Base-by-base conservation (phyloP, 2,329 filamentous ascomycete genomes). In the Dichotomopilus funicola region DNA sequence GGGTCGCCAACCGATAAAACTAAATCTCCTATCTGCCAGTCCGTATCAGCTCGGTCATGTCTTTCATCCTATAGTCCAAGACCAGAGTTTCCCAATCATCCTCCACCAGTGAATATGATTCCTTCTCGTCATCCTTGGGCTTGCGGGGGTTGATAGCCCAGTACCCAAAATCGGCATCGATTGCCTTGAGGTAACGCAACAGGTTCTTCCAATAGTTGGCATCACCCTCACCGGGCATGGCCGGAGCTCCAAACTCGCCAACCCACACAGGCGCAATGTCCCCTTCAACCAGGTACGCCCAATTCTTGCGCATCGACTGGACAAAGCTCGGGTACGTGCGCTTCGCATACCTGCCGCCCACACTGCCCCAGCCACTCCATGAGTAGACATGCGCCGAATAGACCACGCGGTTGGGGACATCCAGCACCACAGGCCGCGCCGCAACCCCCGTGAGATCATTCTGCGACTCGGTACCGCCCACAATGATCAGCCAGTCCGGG, bases 81-180 rank as follows among this genome's bases (percentile, higher is more conserved):
- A 84, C 72, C 0, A 81, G 78, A 13, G 82, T 86, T 60, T 77
- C 64, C 84, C 84, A 88, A 67, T 85, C 82, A 63, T 86, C 82
- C 58, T 77, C 69, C 13, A 87, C 70, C 31, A 88, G 69, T 2
- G 79, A 78, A 65, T 88, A 87, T 10, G 76, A 75, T 72, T 88
- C 84, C 36, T 70, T 73, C 49, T 71, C 75, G 66, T 83, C 75
- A 40, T 78, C 72, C 55, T 75, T 75, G 8, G 82, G 80, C 68
- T 88, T 87, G 47, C 81, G 73, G 41, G 84, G 81, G 69, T 87
- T 87, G 61, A 87, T 66, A 12, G 84, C 84, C 85, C 85, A 88
- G 68, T 87, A 88, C 6, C 80, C 85, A 71, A 85, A 86, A 62
- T 87, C 83, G 8, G 80, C 81, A 62, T 86, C 81, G 50, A 81